Conservation (phyloP, 352 stramenopile species). For the Thalassiosira hispida region DNA sequence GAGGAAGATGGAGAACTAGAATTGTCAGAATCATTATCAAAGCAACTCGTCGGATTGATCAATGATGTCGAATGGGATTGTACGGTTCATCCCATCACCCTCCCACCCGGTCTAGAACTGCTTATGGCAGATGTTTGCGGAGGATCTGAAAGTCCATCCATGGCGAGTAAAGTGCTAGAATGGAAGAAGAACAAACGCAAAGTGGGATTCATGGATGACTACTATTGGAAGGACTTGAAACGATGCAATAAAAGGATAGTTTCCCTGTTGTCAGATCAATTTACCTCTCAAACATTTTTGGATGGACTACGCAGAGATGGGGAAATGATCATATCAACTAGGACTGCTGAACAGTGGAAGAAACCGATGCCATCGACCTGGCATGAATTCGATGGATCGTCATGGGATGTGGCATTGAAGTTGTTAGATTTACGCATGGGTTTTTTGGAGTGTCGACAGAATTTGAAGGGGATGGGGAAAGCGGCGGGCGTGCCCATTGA, state of each 20-base stretch:
- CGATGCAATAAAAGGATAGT: slow-evolving; percentile 71
- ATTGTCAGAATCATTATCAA: slow-evolving; percentile 25
- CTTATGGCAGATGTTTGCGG: slow-evolving; percentile 95
- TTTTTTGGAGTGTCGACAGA: slow-evolving; percentile 86
- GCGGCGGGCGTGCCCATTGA: slow-evolving; percentile 92
- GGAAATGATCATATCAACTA: slow-evolving; percentile 34
- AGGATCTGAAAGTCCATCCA: slow-evolving; percentile 90
- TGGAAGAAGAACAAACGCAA: slow-evolving; percentile 77
- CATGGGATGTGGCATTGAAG: slow-evolving; percentile 46
- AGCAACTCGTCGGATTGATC: slow-evolving; percentile 39
- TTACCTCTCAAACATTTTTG: slow-evolving; percentile 31
- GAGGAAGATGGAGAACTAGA: slow-evolving; percentile 9
- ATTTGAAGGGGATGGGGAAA: slow-evolving; percentile 92
- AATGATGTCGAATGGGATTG: slow-evolving; percentile 72
- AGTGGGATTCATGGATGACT: slow-evolving; percentile 45
- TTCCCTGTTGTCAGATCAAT: slow-evolving; percentile 55
- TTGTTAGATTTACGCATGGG: slow-evolving; percentile 83
- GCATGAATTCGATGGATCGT: slow-evolving; percentile 51
- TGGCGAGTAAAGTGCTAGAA: slow-evolving; percentile 85
- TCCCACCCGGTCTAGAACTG: slow-evolving; percentile 88
- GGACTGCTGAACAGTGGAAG: slow-evolving; percentile 53
- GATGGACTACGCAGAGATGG: slow-evolving; percentile 45
- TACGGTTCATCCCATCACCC: slow-evolving; percentile 76
- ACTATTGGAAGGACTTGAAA: slow-evolving; percentile 76
- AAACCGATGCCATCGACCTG: slow-evolving; percentile 56